Conservation (phyloP, 2,329 filamentous ascomycete species). For the Fusarium fracticaudum region DNA sequence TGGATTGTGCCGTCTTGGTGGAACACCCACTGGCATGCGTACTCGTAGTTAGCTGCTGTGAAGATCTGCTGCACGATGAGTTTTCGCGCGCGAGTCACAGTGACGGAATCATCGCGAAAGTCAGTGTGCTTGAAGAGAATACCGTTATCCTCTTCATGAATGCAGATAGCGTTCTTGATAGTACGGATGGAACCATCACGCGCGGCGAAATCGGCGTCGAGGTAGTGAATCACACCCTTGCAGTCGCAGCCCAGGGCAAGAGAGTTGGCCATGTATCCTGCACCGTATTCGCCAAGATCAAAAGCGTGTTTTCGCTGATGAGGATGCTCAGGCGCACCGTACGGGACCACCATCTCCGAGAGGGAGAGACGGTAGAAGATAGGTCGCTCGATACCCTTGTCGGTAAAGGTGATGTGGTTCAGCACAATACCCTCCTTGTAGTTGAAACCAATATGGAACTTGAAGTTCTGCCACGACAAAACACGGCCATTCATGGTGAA, state of each 20-base stretch:
- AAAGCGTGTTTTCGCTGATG: constrained; percentile 86
- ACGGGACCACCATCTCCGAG: constrained; percentile 94
- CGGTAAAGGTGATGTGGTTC: constrained; percentile 89
- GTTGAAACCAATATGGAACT: constrained; percentile 92
- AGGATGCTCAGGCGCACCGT: constrained; percentile 81
- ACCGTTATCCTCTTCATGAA: constrained; percentile 92
- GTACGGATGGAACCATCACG: constrained; percentile 77
- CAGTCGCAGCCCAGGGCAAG: constrained; percentile 83
- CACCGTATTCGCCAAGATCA: constrained; percentile 83
- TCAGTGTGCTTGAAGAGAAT: constrained; percentile 96
- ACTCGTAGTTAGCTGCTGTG: constrained; percentile 96
- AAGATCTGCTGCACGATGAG: constrained; percentile 92
- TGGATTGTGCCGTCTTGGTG: constrained; percentile 89
- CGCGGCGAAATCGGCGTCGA: constrained; percentile 87
- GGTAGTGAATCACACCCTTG: constrained; percentile 90
- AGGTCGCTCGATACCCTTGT: constrained; percentile 79
- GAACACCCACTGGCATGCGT: constrained; percentile 81
- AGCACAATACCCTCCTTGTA: constrained; percentile 91
- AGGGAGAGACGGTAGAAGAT: constrained; percentile 91
- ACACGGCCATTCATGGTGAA: constrained; percentile 78
- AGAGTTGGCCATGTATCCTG: constrained; percentile 85
- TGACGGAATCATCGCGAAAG: constrained; percentile 88
- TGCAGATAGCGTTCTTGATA: constrained; percentile 94
- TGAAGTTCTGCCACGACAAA: constrained; percentile 94
- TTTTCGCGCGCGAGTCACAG: constrained; percentile 87